Evolutionary conservation across 345 rosid species (phyloP), one percentile per base, ranked within the genome.

Genomic region (Xanthoceras sorbifolium): DNA sequence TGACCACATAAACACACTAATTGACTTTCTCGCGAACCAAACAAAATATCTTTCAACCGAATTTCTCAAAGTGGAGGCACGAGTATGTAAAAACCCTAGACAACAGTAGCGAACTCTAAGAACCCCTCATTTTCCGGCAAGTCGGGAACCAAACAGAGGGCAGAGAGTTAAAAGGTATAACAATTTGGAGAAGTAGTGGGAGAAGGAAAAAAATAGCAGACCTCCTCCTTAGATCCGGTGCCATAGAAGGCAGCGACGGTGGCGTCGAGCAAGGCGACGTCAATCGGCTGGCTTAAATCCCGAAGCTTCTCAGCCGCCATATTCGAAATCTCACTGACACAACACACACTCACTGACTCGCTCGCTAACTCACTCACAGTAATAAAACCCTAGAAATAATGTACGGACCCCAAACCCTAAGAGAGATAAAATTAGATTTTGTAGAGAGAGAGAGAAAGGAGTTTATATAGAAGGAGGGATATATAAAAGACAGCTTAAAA

Each of bases 211-310:
- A 42, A 42, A 42, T 18, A 9, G 40, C 81, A 17, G 31, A 97
- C 99, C 98, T 97, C 99, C 61, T 94, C 97, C 66, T 97, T 97
- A 84, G 99, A 97, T 97, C 99, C 98, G 77, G 99, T 97, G 83
- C 98, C 99, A n/a, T 94, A 97, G 88, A 97, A 97, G 76, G 99
- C 99, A 57, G 97, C 93, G 73, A 97, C 98, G 67, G 99, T 97
- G 42, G 97, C 97, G 77, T 97, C 97, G 77, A 94, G 98, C 76
- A 94, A 77, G 75, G 79, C 81, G 71, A 94, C 99, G 85, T 97
- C 98, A 80, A 97, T 92, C 75, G 97, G 94, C 83, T 89, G 91
- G 79, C 95, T 94, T 88, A 97, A 91, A 87, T 97, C 97, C 75
- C 97, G 79, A 64, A 97, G 92, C 85, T 89, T 94, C 87, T 94